phyloP scores from a whole-genome alignment of 108 stramenopile genomes.

The Skeletonema marinoi region DNA sequence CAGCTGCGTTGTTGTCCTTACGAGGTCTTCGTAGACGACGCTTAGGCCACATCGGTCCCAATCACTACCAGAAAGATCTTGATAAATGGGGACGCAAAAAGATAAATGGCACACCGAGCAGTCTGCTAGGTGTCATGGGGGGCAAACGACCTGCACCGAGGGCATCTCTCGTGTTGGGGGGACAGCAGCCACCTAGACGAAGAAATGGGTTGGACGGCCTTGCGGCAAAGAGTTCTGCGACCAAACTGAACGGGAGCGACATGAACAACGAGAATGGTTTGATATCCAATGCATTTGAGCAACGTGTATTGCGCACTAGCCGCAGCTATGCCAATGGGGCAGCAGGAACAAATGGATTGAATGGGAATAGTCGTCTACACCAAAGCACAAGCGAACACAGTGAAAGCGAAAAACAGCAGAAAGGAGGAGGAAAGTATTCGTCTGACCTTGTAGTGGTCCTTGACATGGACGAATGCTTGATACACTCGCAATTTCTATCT shows the following conservation, averaged over 20 bases:
- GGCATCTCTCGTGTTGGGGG: constrained; percentile 40
- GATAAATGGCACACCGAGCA: not conserved
- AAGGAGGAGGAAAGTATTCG: constrained; percentile 17
- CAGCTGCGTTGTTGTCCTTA: constrained; percentile 31
- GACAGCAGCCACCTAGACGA: constrained; percentile 7
- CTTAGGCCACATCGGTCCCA: constrained; percentile 46
- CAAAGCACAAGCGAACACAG: not conserved
- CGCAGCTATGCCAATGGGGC: constrained; percentile 1
- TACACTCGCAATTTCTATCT: constrained; percentile 93
- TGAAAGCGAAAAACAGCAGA: not conserved
- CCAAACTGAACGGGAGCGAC: not conserved
- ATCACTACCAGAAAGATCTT: constrained; percentile 31
- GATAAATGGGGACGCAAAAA: constrained; percentile 53
- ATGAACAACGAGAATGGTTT: constrained; percentile 15
- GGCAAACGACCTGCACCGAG: constrained; percentile 22
- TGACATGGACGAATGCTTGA: constrained; percentile 98
- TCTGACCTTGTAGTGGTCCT: constrained; percentile 93
- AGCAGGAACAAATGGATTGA: constrained; percentile 3
- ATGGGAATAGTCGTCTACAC: not conserved
- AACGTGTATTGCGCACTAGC: not conserved
- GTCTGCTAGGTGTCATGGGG: constrained; percentile 12
- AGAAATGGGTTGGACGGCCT: constrained; percentile 14
- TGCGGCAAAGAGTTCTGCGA: not conserved
- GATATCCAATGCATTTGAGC: constrained; percentile 4
- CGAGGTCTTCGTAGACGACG: constrained; percentile 43